These are phyloP conservation scores for Carex cristatella DNA, from an alignment of 176 grass and related monocot species.

Conservation along the genomic window DNA sequence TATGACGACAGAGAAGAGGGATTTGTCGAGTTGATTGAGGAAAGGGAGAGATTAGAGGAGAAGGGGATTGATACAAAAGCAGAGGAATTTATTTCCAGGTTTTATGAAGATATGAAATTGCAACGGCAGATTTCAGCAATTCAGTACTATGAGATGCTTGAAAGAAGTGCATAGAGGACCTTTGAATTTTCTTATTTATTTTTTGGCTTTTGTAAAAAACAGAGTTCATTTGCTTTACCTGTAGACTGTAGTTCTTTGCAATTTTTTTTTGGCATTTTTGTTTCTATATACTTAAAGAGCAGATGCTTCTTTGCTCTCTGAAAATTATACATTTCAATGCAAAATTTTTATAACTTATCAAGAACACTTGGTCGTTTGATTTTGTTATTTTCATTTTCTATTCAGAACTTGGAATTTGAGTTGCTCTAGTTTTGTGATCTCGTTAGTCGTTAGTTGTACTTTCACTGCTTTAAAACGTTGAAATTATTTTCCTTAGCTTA, in stretches of 20 bases:
- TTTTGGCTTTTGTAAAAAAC: neutral
- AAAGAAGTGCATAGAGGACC: conserved; percentile 43
- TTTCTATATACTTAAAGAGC: neutral
- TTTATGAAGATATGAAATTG: conserved; percentile 71
- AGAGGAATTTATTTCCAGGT: conserved; percentile 79
- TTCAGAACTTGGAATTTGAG: neutral
- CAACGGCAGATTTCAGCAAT: conserved; percentile 59
- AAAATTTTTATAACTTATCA: neutral
- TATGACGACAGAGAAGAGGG: neutral
- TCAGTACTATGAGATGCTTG: conserved; percentile 66
- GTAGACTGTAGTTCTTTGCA: neutral
- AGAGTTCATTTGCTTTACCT: too few species aligned
- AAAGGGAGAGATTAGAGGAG: neutral
- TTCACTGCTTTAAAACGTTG: neutral
- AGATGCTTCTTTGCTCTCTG: neutral
- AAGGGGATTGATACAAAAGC: conserved; percentile 66
- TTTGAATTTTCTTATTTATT: too few species aligned
- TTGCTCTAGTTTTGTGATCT: neutral
- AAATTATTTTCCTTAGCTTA: neutral
- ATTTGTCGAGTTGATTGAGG: neutral
- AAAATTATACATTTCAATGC: neutral
- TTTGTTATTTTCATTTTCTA: neutral
- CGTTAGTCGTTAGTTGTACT: neutral
- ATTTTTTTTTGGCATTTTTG: neutral
- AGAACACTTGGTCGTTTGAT: neutral